Evolutionary conservation across 345 rosid genomes (phyloP), one percentile per base, ranked within the genome.

Genomic region (Hypericum androsaemum): DNA sequence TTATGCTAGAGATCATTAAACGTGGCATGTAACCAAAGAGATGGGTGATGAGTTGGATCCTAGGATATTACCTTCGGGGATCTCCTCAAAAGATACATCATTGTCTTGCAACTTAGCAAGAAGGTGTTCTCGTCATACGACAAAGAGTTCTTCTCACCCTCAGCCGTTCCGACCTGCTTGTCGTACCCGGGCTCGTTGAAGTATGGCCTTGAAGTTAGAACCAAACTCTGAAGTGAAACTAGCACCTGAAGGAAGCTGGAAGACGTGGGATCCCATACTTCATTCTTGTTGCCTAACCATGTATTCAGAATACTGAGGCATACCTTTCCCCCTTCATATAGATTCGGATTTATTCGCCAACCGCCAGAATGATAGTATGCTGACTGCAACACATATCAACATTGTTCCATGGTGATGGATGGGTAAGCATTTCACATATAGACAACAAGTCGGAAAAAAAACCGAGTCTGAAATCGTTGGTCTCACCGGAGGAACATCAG

Each of bases 101-200:
- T 94, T 14, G 80, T 73, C 84, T 94, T 94, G 84, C 99, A 88
- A 62, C 74, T 88, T 39, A 94, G 78, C 67, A 94, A 67, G 79
- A 88, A 94, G 3, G 95, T 74, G 47, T 88, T 94, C 68, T 88
- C 99, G 59, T 94, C 86, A 64, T 94, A 94, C 12, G 89, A 80
- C 58, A 88, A 47, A 0, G 97, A 88, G 66, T 86, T 94, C 68
- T 82, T 94, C 77, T 94, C 99, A 59, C 99, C 99, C 68, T 94
- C 99, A 7, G 89, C 95, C 32, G 97, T 83, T 57, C 97, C 95
- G 3, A 83, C 60, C 66, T 94, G 97, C 66, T 82, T 88, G 65
- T 88, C 97, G 49, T 88, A 94, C 54, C 97, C 97, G 17, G 99
- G 94, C 77, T 94, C 99, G 59, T 94, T 94, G 71, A 94, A 94